Percentiles rank a stretch among this genome's conserved stretches.
Conservation (phyloP, 2,329 filamentous ascomycete genomes). For the Hypocreales sp. region DNA sequence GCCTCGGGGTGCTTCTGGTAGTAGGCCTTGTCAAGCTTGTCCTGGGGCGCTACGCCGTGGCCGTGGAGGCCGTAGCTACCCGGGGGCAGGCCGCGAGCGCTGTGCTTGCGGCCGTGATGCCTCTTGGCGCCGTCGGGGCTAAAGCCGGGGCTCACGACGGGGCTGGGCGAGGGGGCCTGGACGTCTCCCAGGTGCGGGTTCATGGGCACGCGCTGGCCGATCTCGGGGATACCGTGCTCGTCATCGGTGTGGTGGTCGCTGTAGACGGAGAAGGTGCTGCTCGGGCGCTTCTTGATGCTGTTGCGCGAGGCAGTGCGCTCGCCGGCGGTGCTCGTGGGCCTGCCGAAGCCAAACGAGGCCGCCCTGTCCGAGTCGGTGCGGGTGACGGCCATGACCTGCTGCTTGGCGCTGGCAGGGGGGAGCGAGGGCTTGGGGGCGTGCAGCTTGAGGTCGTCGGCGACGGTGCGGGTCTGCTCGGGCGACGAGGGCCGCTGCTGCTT, state of each 20-base stretch:
- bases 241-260: conserved; percentile 45
- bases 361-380: conserved; percentile 82
- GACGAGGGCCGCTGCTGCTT: conserved; percentile 25
- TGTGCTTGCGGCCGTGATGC: conserved; percentile 56
- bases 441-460: conserved; percentile 70
- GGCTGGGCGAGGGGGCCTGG: conserved; percentile 74
- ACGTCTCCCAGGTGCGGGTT: conserved; percentile 86
- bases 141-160: conserved; percentile 39
- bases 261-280: conserved; percentile 39
- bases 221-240: conserved; percentile 81
- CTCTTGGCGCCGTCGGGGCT: conserved; percentile 25
- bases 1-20: conserved; percentile 84
- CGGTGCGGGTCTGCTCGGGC: conserved; percentile 60
- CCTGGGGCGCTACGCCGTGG: conserved; percentile 59
- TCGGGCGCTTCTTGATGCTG: conserved; percentile 48
- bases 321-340: conserved; percentile 38
- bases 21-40: conserved; percentile 83
- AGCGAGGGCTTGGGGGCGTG: conserved; percentile 82
- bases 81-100: conserved; percentile 56
- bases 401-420: conserved; percentile 65
- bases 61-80: conserved; percentile 90
- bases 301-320: conserved; percentile 24
- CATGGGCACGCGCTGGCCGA: conserved; percentile 88
- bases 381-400: conserved; percentile 70
- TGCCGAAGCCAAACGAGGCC: conserved; percentile 71